phyloP scores from a whole-genome alignment of 352 stramenopile genomes.

The Nothophytophthora sp. region DNA sequence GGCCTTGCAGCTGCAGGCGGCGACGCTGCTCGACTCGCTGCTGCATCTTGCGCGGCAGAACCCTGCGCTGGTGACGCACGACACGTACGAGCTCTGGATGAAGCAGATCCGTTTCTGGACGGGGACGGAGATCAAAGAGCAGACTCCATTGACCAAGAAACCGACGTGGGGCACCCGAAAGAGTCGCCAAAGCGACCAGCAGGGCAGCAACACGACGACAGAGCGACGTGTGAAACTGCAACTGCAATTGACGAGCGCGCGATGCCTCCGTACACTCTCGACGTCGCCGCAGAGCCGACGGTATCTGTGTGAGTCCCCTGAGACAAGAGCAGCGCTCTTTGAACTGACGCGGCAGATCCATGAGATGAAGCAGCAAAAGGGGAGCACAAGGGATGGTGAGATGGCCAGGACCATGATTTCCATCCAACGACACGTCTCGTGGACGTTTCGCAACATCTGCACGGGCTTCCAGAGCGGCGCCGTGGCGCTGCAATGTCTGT shows the following conservation, averaged over 20 bases:
- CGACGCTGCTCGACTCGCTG: constrained; percentile 42
- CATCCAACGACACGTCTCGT: constrained; percentile 38
- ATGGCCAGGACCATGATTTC: constrained; percentile 10
- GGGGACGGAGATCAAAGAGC: constrained; percentile 5
- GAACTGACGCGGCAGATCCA: constrained; percentile 48
- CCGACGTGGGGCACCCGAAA: constrained; percentile 17
- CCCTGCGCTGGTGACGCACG: constrained; percentile 25
- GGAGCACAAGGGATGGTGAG: constrained; percentile 12
- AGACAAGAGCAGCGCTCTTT: constrained; percentile 57
- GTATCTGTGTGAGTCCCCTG: constrained; percentile 51
- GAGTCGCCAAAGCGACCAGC: background rate
- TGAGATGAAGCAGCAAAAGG: constrained; percentile 23
- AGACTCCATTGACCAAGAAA: constrained; percentile 3
- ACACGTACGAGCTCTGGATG: constrained; percentile 69
- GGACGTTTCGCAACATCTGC: constrained; percentile 65
- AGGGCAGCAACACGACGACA: constrained; percentile 2
- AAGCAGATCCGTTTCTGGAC: constrained; percentile 55
- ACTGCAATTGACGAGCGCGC: constrained; percentile 44
- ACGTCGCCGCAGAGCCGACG: constrained; percentile 46
- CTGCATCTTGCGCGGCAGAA: constrained; percentile 47
- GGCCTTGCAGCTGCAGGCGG: constrained; percentile 46
- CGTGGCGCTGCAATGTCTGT: constrained; percentile 42
- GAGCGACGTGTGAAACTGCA: constrained; percentile 6
- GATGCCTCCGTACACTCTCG: constrained; percentile 57
- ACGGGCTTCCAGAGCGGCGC: constrained; percentile 54